phyloP scores from a whole-genome alignment of 2,329 filamentous ascomycete genomes.

The Fusarium acutatum region DNA sequence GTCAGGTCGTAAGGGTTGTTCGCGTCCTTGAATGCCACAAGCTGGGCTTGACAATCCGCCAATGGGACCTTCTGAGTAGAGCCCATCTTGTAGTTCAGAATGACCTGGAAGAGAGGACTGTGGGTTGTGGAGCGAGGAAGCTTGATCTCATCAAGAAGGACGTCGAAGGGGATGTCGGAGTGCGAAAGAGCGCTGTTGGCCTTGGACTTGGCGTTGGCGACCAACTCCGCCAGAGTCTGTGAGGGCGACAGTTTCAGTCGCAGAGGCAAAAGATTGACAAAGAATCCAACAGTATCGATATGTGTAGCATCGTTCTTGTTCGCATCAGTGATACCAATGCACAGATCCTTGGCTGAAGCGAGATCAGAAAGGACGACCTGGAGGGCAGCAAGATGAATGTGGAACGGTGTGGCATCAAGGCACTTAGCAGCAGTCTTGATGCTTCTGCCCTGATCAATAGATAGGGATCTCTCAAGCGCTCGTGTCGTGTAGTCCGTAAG shows the following conservation, averaged over 20 bases:
- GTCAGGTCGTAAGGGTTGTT: not conserved
- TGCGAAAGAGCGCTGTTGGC: not conserved
- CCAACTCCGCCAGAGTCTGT: not conserved
- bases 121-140: not conserved
- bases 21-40: not conserved
- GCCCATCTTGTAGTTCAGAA: slow-evolving; percentile 2
- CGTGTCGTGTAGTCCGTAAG: not conserved
- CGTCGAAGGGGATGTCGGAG: not conserved
- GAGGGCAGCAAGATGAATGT: slow-evolving; percentile 6
- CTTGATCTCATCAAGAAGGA: slow-evolving; percentile 1
- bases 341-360: not conserved
- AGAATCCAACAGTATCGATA: slow-evolving; percentile 9
- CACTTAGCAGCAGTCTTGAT: not conserved
- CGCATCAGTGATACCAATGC: slow-evolving; percentile 15
- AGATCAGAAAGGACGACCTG: slow-evolving; percentile 6
- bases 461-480: not conserved
- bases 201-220: not conserved
- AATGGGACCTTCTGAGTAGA: not conserved
- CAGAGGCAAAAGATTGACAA: slow-evolving; percentile 11
- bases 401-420: slow-evolving; percentile 6
- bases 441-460: not conserved
- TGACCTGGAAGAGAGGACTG: not conserved
- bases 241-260: not conserved
- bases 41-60: not conserved
- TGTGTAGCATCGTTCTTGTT: slow-evolving; percentile 6